Percentiles rank a stretch among this genome's conserved stretches.
These are phyloP conservation scores for Aspergillus sclerotiicarbonarius DNA, from an alignment of 495 filamentous ascomycete species.

Conservation along the genomic window DNA sequence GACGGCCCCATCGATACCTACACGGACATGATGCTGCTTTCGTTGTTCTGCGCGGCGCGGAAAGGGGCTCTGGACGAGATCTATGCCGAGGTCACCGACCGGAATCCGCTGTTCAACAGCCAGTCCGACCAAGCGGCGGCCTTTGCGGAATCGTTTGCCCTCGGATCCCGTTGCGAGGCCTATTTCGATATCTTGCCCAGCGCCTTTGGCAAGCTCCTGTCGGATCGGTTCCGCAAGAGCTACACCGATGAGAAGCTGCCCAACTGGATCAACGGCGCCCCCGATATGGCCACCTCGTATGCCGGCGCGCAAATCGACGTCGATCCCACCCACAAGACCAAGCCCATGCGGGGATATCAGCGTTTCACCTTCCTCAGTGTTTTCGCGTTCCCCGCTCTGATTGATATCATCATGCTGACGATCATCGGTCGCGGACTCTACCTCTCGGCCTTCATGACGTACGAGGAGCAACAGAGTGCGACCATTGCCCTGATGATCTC, in stretches of 20 bases:
- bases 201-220: slow-evolving; percentile 54
- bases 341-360: slow-evolving; percentile 47
- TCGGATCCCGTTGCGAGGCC: slow-evolving; percentile 59
- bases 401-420: slow-evolving; percentile 58
- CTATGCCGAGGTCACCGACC: slow-evolving; percentile 57
- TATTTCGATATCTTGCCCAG: slow-evolving; percentile 58
- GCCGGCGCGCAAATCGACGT: slow-evolving; percentile 57
- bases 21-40: slow-evolving; percentile 51
- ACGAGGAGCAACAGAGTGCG: slow-evolving; percentile 49
- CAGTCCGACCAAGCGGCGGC: slow-evolving; percentile 58
- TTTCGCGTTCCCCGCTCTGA: slow-evolving; percentile 58
- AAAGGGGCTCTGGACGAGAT: slow-evolving; percentile 59
- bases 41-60: slow-evolving; percentile 55
- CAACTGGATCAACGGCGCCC: slow-evolving; percentile 48
- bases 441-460: slow-evolving; percentile 53
- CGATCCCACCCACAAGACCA: slow-evolving; percentile 46
- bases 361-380: slow-evolving; percentile 58
- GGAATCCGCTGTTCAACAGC: slow-evolving; percentile 57
- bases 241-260: slow-evolving; percentile 52
- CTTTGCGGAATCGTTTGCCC: slow-evolving; percentile 60
- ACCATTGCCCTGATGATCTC: slow-evolving; percentile 58
- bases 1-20: slow-evolving; percentile 43
- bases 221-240: slow-evolving; percentile 49
- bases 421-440: slow-evolving; percentile 58
- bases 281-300: slow-evolving; percentile 50